Evolutionary conservation across 2,329 filamentous ascomycete genomes (phyloP).

Genomic region (Paecilomyces fulvus): DNA sequence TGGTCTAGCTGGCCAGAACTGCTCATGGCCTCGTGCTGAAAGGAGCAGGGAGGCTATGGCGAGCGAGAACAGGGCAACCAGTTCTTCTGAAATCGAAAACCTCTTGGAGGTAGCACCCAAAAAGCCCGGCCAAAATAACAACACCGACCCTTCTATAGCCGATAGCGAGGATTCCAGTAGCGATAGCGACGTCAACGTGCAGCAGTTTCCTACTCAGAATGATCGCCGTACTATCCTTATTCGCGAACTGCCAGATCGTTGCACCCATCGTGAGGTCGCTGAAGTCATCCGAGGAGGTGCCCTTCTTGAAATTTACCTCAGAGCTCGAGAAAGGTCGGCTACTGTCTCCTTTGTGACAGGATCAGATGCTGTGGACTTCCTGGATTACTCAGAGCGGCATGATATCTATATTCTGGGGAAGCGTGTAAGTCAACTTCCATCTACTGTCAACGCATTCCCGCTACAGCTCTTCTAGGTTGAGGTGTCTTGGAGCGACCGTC

Average conservation of each 20-base stretch:
- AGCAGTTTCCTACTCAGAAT: slow-evolving; percentile 7
- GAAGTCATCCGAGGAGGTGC: slow-evolving; percentile 60
- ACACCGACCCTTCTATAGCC: slow-evolving; percentile 15
- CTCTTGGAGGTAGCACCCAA: slow-evolving; percentile 2
- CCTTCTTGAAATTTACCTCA: slow-evolving; percentile 60
- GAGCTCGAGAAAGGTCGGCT: slow-evolving; percentile 50
- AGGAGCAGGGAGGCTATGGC: background rate
- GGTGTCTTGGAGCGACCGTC: slow-evolving; percentile 61
- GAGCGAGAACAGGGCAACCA: background rate
- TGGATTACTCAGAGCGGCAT: slow-evolving; percentile 54
- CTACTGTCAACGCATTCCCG: background rate
- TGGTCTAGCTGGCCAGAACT: background rate
- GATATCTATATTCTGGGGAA: slow-evolving; percentile 63
- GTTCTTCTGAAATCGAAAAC: background rate
- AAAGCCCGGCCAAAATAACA: slow-evolving; percentile 12
- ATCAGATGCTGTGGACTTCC: slow-evolving; percentile 55
- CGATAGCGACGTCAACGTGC: slow-evolving; percentile 11
- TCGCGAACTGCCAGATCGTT: slow-evolving; percentile 51
- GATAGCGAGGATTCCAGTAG: slow-evolving; percentile 19
- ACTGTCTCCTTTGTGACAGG: slow-evolving; percentile 63
- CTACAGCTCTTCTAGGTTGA: slow-evolving; percentile 45
- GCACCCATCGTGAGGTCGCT: slow-evolving; percentile 58
- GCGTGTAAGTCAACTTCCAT: slow-evolving; percentile 43
- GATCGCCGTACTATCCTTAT: slow-evolving; percentile 44
- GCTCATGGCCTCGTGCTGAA: background rate